phyloP scores from a whole-genome alignment of 805 yeast species.

The Nakazawaea holstii region DNA sequence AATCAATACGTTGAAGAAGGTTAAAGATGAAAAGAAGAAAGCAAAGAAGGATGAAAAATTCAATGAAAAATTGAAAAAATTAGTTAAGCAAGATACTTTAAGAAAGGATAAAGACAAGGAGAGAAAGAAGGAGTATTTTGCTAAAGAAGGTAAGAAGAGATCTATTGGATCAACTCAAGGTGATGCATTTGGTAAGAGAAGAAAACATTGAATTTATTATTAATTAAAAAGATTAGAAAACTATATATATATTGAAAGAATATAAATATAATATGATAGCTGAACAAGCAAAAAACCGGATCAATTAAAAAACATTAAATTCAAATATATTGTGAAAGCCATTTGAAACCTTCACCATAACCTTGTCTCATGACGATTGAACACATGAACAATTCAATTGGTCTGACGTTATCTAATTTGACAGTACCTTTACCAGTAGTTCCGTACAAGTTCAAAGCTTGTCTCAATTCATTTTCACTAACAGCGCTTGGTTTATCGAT shows the following conservation, averaged over 20 bases:
- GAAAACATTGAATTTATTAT: slow-evolving; percentile 7
- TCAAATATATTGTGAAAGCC: slow-evolving; percentile 94
- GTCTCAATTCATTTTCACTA: slow-evolving; percentile 88
- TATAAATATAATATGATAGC: background rate
- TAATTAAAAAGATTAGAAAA: slow-evolving; percentile 8
- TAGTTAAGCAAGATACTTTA: slow-evolving; percentile 69
- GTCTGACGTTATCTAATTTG: slow-evolving; percentile 69
- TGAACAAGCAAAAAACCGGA: no score
- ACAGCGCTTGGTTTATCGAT: slow-evolving; percentile 94
- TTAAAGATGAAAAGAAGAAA: slow-evolving; percentile 73
- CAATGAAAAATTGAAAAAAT: slow-evolving; percentile 64
- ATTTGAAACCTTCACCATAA: slow-evolving; percentile 96
- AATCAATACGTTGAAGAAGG: slow-evolving; percentile 77
- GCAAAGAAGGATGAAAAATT: slow-evolving; percentile 72
- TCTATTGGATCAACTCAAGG: slow-evolving; percentile 27
- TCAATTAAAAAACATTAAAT: background rate
- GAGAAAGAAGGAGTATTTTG: slow-evolving; percentile 82
- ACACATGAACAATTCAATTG: slow-evolving; percentile 95
- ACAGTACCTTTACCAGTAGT: slow-evolving; percentile 89
- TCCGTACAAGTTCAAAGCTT: slow-evolving; percentile 78
- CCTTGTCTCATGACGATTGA: slow-evolving; percentile 98
- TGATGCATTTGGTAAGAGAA: slow-evolving; percentile 22
- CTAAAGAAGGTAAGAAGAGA: slow-evolving; percentile 64
- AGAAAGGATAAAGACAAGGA: slow-evolving; percentile 73
- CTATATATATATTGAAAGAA: background rate